phyloP scores from a whole-genome alignment of 2,329 filamentous ascomycete genomes.

The Fonsecaea pedrosoi region DNA sequence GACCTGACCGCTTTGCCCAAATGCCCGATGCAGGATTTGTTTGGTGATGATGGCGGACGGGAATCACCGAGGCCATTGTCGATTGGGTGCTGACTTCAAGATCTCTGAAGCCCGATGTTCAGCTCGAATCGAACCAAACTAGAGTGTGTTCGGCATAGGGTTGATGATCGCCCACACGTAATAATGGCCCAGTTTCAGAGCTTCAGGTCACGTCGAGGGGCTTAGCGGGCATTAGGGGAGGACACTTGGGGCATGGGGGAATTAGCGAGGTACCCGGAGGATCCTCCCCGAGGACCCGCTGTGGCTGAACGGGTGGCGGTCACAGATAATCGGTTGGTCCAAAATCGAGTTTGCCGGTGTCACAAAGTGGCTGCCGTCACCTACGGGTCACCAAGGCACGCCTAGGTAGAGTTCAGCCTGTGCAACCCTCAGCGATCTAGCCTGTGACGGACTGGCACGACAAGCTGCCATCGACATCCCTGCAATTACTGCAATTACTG shows the following conservation, averaged over 20 bases:
- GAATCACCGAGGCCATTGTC: constrained; percentile 3
- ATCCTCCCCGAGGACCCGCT: background rate
- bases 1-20: background rate
- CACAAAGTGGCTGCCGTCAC: constrained; percentile 2
- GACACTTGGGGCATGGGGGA: background rate
- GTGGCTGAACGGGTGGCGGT: constrained; percentile 17
- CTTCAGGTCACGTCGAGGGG: constrained; percentile 2
- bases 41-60: background rate
- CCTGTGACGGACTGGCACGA: background rate
- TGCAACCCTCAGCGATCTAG: background rate
- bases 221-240: too few species aligned
- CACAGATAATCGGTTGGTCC: background rate
- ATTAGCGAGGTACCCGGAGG: background rate
- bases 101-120: constrained; percentile 17
- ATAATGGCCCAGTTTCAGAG: constrained; percentile 4
- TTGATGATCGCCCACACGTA: constrained; percentile 11
- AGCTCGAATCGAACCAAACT: constrained; percentile 25
- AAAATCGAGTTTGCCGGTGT: constrained; percentile 6
- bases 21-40: constrained; percentile 26
- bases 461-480: background rate
- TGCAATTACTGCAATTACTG: background rate
- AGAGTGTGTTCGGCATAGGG: constrained; percentile 17
- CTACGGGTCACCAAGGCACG: too few species aligned
- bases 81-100: constrained; percentile 20
- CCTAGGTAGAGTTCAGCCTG: constrained; percentile 11